These are phyloP conservation scores for Trametopsis cervina DNA, from an alignment of 768 basidiomycete genomes.

Conservation along the genomic window DNA sequence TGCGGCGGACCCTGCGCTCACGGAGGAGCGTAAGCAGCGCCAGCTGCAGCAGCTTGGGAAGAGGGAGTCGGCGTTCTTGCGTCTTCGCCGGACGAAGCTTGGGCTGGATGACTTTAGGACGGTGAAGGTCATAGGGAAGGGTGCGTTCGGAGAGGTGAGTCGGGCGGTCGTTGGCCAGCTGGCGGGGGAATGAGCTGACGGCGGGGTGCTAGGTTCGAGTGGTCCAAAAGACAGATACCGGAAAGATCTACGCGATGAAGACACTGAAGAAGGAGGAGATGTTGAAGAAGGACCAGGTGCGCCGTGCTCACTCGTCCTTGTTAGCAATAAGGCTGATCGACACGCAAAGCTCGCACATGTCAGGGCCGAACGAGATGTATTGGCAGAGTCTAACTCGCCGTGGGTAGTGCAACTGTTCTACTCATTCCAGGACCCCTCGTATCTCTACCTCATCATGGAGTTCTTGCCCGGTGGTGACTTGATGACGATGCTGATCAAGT, in stretches of 20 bases:
- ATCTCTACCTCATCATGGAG: slow-evolving; percentile 98
- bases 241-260: slow-evolving; percentile 99
- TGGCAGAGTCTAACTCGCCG: slow-evolving; percentile 89
- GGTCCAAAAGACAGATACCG: slow-evolving; percentile 94
- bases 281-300: slow-evolving; percentile 97
- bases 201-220: slow-evolving; percentile 59
- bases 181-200: background rate
- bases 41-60: slow-evolving; percentile 79
- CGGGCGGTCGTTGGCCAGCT: background rate
- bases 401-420: slow-evolving; percentile 98
- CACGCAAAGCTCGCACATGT: slow-evolving; percentile 88
- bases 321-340: slow-evolving; percentile 2
- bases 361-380: slow-evolving; percentile 92
- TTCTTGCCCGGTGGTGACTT: slow-evolving; percentile 97
- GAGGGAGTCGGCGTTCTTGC: slow-evolving; percentile 84
- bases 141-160: slow-evolving; percentile 93
- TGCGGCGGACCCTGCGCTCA: slow-evolving; percentile 56
- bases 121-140: slow-evolving; percentile 98
- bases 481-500: slow-evolving; percentile 99
- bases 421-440: slow-evolving; percentile 93
- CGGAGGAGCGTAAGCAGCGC: slow-evolving; percentile 82
- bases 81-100: slow-evolving; percentile 82
- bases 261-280: slow-evolving; percentile 95
- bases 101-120: slow-evolving; percentile 91
- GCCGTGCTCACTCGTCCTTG: slow-evolving; percentile 16